phyloP scores from a whole-genome alignment of 768 basidiomycete genomes.

The Leucogyrophana mollusca region DNA sequence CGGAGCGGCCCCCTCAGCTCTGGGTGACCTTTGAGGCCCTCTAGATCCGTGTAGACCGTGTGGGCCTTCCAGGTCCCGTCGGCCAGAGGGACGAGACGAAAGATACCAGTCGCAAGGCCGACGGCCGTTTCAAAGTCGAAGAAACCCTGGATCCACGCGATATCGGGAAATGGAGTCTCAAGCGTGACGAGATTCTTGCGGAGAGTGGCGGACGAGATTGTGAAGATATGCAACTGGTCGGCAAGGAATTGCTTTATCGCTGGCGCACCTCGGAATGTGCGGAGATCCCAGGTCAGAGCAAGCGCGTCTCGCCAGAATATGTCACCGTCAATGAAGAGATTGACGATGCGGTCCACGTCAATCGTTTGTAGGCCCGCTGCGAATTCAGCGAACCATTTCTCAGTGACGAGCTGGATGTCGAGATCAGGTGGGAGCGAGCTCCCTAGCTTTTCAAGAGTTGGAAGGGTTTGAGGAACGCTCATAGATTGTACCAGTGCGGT shows the following conservation, averaged over 20 bases:
- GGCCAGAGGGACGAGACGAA: conserved; percentile 47
- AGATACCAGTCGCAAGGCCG: conserved; percentile 47
- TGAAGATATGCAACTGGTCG: conserved; percentile 27
- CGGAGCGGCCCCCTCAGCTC: conserved; percentile 45
- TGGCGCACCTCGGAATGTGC: conserved; percentile 36
- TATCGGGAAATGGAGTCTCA: conserved; percentile 44
- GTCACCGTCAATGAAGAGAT: conserved; percentile 30
- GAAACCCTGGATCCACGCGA: conserved; percentile 52
- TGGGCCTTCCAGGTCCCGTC: conserved; percentile 51
- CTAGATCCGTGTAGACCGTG: conserved; percentile 53
- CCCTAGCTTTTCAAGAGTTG: conserved; percentile 7
- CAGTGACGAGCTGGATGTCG: conserved; percentile 3
- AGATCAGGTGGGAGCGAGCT: conserved; percentile 1
- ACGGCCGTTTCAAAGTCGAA: conserved; percentile 48
- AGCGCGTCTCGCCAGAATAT: conserved; percentile 49
- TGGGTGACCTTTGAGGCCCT: conserved; percentile 48
- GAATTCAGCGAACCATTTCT: conserved; percentile 6
- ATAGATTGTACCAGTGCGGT: too few species aligned
- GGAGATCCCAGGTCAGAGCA: conserved; percentile 48
- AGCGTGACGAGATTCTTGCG: conserved; percentile 17
- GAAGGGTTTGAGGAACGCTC: too few species aligned
- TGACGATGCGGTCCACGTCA: conserved; percentile 13
- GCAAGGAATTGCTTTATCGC: conserved; percentile 32
- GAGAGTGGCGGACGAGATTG: conserved; percentile 4
- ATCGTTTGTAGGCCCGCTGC: neutral